Conservation (phyloP, 208 protist species). For the Acanthamoeba royreba region DNA sequence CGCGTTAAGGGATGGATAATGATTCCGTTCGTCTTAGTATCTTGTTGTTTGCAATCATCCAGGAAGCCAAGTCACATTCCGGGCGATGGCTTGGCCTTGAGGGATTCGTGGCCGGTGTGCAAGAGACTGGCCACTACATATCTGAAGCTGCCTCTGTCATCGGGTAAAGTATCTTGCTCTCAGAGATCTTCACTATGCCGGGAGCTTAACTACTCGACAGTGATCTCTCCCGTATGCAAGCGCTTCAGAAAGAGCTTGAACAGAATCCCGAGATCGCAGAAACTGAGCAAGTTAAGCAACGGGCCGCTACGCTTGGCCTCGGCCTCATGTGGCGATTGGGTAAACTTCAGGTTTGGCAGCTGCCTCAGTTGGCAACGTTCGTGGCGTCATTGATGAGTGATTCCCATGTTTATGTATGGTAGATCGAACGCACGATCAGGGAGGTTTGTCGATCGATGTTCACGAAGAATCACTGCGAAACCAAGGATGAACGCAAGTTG, state of each 20-base stretch:
- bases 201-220: not conserved
- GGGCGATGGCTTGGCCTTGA: not conserved
- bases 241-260: not conserved
- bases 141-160: not conserved
- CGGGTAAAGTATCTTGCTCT: not conserved
- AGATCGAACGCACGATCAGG: not conserved
- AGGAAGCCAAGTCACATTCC: constrained; percentile 11
- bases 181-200: not conserved
- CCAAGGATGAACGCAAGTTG: not conserved
- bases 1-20: not conserved
- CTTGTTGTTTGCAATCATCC: not conserved
- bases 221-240: not conserved
- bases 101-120: not conserved
- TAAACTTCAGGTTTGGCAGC: not conserved
- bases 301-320: not conserved
- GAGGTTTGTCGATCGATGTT: not conserved
- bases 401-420: not conserved
- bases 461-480: not conserved
- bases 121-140: not conserved
- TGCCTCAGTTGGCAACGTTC: not conserved
- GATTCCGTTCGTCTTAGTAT: not conserved
- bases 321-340: not conserved
- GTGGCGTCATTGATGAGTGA: not conserved
- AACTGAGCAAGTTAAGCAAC: not conserved
- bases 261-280: not conserved